These are phyloP conservation scores for Kodamaea ohmeri DNA, from an alignment of 1,139 yeast genomes.

Conservation along the genomic window DNA sequence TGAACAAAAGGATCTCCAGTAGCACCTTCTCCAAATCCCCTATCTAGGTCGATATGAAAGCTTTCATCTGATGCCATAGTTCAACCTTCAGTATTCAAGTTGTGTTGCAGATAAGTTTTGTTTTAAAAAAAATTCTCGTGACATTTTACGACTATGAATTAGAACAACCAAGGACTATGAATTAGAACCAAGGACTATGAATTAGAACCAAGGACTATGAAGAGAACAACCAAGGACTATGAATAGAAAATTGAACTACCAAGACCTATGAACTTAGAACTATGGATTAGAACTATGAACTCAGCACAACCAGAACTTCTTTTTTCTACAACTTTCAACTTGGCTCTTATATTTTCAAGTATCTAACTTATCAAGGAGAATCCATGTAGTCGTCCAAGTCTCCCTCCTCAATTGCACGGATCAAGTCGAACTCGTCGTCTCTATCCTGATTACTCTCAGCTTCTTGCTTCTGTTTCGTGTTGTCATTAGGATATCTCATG, in stretches of 20 bases:
- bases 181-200: no score
- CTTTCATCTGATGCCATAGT: conserved; percentile 4
- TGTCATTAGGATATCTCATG: conserved; percentile 79
- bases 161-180: no score
- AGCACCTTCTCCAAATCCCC: conserved; percentile 26
- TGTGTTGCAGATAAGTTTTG: no score
- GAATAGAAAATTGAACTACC: no score
- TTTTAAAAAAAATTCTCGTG: no score
- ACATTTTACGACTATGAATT: no score
- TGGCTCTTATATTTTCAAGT: neutral
- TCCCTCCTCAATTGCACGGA: conserved; percentile 50
- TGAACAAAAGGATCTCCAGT: conserved; percentile 38
- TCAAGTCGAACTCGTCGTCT: conserved; percentile 45
- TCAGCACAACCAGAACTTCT: no score
- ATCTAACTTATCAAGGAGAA: conserved; percentile 10
- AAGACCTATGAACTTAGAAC: no score
- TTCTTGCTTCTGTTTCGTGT: conserved; percentile 26
- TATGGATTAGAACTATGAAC: no score
- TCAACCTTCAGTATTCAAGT: no score
- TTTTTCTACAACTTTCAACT: neutral
- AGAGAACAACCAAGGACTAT: no score
- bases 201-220: no score
- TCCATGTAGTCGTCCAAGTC: conserved; percentile 52
- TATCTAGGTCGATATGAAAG: conserved; percentile 22
- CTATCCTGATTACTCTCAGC: conserved; percentile 27